Evolutionary conservation across 2,329 filamentous ascomycete species (phyloP).

Genomic region (Xylaria polymorpha): DNA sequence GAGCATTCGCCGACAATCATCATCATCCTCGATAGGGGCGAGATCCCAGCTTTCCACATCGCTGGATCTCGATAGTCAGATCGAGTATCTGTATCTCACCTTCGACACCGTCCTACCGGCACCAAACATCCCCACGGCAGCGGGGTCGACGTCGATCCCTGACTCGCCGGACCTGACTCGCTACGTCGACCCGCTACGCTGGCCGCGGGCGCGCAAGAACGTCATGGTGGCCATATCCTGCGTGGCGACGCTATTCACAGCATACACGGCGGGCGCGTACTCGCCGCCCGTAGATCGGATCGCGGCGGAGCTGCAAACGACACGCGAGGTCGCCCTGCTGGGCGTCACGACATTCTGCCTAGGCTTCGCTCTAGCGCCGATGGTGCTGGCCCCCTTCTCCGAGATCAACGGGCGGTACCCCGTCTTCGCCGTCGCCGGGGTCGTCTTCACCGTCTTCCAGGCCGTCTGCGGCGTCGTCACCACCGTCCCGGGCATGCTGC

Average conservation of each 20-base stretch:
- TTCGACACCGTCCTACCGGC: slow-evolving; percentile 69
- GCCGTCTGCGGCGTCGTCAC: slow-evolving; percentile 78
- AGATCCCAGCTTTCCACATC: slow-evolving; percentile 7
- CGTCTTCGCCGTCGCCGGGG: slow-evolving; percentile 79
- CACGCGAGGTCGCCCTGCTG: slow-evolving; percentile 72
- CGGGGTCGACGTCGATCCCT: neutral
- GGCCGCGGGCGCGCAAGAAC: slow-evolving; percentile 76
- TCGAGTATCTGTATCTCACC: slow-evolving; percentile 70
- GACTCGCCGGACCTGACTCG: slow-evolving; percentile 64
- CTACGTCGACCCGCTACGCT: slow-evolving; percentile 78
- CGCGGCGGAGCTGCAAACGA: slow-evolving; percentile 72
- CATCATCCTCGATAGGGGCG: slow-evolving; percentile 6
- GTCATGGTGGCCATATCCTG: slow-evolving; percentile 80
- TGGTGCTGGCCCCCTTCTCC: slow-evolving; percentile 87
- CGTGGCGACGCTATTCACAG: slow-evolving; percentile 78
- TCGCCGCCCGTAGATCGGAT: slow-evolving; percentile 76
- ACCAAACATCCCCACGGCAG: slow-evolving; percentile 48
- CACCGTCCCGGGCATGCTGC: slow-evolving; percentile 77
- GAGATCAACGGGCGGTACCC: slow-evolving; percentile 90
- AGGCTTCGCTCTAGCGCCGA: slow-evolving; percentile 85
- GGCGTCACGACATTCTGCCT: slow-evolving; percentile 85
- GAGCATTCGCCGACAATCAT: neutral
- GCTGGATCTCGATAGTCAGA: slow-evolving; percentile 41
- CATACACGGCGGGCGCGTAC: slow-evolving; percentile 85
- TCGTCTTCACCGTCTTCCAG: slow-evolving; percentile 77